Evolutionary conservation across 345 rosid species (phyloP).

Genomic region (Psidium friedrichsthalianum): DNA sequence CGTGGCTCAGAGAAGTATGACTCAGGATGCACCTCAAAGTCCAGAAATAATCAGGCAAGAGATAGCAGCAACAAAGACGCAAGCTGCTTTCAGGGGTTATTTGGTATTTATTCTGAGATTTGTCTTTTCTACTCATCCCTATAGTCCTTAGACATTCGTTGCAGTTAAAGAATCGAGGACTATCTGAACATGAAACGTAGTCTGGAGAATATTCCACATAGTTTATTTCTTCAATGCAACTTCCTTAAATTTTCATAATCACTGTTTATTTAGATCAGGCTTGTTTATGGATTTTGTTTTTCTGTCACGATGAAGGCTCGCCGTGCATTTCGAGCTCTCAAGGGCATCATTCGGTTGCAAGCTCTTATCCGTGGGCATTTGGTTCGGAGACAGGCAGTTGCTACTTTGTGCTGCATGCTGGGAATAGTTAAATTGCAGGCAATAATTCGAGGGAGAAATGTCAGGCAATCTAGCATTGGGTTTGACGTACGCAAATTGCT

Average conservation of each 20-base stretch:
- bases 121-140: background rate
- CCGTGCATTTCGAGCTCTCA: slow-evolving; percentile 83
- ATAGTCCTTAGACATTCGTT: background rate
- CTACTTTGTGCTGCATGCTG: slow-evolving; percentile 65
- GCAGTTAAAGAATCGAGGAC: background rate
- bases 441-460: slow-evolving; percentile 44
- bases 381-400: slow-evolving; percentile 85
- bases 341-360: slow-evolving; percentile 96
- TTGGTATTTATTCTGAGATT: slow-evolving; percentile 34
- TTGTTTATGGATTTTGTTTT: background rate
- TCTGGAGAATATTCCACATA: background rate
- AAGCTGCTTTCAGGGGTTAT: slow-evolving; percentile 93
- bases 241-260: slow-evolving; percentile 17
- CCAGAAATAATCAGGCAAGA: slow-evolving; percentile 46
- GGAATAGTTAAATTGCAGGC: slow-evolving; percentile 88
- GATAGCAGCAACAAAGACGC: slow-evolving; percentile 73
- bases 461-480: slow-evolving; percentile 55
- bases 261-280: background rate
- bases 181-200: background rate
- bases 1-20: slow-evolving; percentile 17
- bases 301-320: slow-evolving; percentile 55
- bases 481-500: slow-evolving; percentile 25
- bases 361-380: slow-evolving; percentile 94
- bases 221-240: background rate
- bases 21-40: slow-evolving; percentile 18